Conservation (phyloP, 495 filamentous ascomycete species). For the Aspergillus steynii region DNA sequence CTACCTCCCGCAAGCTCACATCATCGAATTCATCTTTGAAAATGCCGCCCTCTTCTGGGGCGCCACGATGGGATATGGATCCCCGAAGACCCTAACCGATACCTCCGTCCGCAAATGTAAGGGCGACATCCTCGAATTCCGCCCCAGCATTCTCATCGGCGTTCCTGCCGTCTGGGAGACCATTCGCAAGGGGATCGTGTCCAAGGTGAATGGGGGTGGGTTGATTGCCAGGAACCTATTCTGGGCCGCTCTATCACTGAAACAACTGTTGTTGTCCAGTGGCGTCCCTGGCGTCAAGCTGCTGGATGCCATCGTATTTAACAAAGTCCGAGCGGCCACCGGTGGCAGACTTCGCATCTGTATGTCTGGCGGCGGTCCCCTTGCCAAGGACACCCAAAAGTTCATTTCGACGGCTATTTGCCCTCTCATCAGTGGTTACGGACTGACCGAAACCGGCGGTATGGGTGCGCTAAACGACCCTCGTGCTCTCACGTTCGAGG, state of each 20-base stretch:
- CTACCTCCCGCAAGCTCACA: constrained; percentile 92
- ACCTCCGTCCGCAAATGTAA: constrained; percentile 87
- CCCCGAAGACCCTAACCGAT: constrained; percentile 89
- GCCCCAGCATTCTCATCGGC: constrained; percentile 87
- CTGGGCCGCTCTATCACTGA: constrained; percentile 85
- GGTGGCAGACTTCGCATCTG: constrained; percentile 77
- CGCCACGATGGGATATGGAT: constrained; percentile 95
- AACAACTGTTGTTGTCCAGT: constrained; percentile 71
- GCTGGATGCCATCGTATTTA: constrained; percentile 79
- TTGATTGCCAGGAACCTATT: constrained; percentile 79
- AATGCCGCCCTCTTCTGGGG: constrained; percentile 92
- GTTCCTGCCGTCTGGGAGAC: constrained; percentile 97
- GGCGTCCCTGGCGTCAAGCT: constrained; percentile 72
- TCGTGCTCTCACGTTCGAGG: constrained; percentile 78
- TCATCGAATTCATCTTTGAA: constrained; percentile 97
- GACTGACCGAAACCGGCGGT: constrained; percentile 89
- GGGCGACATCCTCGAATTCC: constrained; percentile 93
- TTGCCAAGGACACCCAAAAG: constrained; percentile 81
- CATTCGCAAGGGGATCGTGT: constrained; percentile 94
- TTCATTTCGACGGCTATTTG: constrained; percentile 88
- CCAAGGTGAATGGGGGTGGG: constrained; percentile 76
- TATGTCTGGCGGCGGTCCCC: constrained; percentile 87
- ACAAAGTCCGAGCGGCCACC: constrained; percentile 88
- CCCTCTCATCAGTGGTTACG: constrained; percentile 90
- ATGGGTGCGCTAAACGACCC: constrained; percentile 94